Conservation (phyloP, 192 early-diverging fungal species). For the Linderina pennispora region DNA sequence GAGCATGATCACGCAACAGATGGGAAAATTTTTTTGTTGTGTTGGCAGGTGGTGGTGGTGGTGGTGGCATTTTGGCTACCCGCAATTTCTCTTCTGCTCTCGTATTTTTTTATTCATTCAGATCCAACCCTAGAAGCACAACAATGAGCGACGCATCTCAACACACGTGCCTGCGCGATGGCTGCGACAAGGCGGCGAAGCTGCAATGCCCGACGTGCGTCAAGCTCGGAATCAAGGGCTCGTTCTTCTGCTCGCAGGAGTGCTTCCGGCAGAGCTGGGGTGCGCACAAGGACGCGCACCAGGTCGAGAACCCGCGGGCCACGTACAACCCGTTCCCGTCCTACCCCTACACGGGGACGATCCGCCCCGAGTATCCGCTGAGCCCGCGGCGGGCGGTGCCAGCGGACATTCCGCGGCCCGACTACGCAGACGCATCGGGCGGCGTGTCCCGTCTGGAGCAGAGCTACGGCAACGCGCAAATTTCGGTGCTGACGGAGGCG, state of each 20-base stretch:
- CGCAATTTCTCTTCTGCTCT: no score
- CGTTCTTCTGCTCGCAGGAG: constrained; percentile 74
- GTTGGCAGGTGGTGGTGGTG: no score
- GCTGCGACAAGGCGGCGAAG: constrained; percentile 60
- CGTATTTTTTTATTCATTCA: constrained; percentile 3
- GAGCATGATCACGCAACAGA: no score
- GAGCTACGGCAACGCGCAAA: constrained; percentile 59
- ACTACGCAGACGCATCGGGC: constrained; percentile 56
- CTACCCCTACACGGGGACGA: constrained; percentile 56
- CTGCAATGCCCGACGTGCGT: constrained; percentile 80
- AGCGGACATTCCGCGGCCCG: constrained; percentile 57
- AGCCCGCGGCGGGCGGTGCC: constrained; percentile 65
- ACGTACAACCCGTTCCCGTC: constrained; percentile 57
- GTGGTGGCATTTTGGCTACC: no score
- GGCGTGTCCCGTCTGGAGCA: constrained; percentile 76
- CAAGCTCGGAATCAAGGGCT: constrained; percentile 57
- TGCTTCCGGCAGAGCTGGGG: constrained; percentile 72
- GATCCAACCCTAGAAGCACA: no score
- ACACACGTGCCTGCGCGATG: constrained; percentile 38
- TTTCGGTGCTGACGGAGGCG: constrained; percentile 58
- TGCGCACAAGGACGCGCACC: constrained; percentile 29
- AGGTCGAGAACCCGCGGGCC: constrained; percentile 15
- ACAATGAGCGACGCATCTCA: no score
- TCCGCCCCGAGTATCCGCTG: constrained; percentile 72
- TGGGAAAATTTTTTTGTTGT: no score